Percentiles rank a stretch among this genome's conserved stretches.
Evolutionary conservation across 2,329 filamentous ascomycete genomes (phyloP).

Genomic region (Sphaceloma murrayae): DNA sequence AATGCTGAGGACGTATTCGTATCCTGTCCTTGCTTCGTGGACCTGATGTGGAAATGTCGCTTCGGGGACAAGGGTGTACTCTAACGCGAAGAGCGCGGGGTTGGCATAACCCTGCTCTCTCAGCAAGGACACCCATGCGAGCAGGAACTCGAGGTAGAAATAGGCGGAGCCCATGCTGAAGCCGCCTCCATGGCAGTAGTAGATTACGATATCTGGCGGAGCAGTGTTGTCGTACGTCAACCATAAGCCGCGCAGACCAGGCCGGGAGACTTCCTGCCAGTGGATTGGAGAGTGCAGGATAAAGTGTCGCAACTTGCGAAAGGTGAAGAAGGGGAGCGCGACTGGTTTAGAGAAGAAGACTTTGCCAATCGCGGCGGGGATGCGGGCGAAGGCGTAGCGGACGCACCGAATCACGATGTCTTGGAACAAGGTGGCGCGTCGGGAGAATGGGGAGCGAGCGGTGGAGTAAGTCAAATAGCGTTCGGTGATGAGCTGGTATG

Average conservation of each 20-base stretch:
- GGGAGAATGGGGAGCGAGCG: slow-evolving; percentile 53
- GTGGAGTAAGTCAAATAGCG: slow-evolving; percentile 42
- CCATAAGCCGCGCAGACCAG: slow-evolving; percentile 52
- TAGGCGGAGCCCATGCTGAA: slow-evolving; percentile 74
- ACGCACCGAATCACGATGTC: slow-evolving; percentile 69
- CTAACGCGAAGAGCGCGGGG: slow-evolving; percentile 67
- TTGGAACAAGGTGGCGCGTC: slow-evolving; percentile 61
- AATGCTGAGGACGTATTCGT: slow-evolving; percentile 56
- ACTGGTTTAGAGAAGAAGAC: slow-evolving; percentile 72
- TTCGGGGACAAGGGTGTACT: slow-evolving; percentile 73
- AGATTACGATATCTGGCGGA: slow-evolving; percentile 66
- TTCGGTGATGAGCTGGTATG: slow-evolving; percentile 49
- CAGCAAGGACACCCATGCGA: slow-evolving; percentile 61
- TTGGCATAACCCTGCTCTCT: slow-evolving; percentile 57
- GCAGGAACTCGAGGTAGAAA: slow-evolving; percentile 77
- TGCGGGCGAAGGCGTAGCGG: slow-evolving; percentile 63
- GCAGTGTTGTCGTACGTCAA: slow-evolving; percentile 51
- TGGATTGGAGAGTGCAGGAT: slow-evolving; percentile 51
- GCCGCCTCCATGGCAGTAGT: slow-evolving; percentile 74
- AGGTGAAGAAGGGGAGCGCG: slow-evolving; percentile 62
- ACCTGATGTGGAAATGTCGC: slow-evolving; percentile 63
- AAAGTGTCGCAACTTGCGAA: slow-evolving; percentile 66
- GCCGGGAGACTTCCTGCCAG: slow-evolving; percentile 49
- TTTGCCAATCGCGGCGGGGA: slow-evolving; percentile 58
- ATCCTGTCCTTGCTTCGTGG: slow-evolving; percentile 59